These are phyloP conservation scores for Fusarium chuoi DNA, from an alignment of 2,329 filamentous ascomycete species.

Conservation along the genomic window DNA sequence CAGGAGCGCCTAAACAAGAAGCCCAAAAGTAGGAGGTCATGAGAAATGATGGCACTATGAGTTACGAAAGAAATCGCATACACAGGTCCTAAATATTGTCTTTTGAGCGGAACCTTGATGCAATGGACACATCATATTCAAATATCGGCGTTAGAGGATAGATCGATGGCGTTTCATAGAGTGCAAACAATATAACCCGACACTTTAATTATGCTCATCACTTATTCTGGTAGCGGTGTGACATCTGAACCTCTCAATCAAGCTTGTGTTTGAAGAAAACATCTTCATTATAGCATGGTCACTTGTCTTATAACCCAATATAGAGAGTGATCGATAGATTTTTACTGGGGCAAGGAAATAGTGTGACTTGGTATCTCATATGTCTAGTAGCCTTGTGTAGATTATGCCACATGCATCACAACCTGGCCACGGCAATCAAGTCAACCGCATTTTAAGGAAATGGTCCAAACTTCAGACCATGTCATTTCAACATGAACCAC, in stretches of 20 bases:
- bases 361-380: neutral
- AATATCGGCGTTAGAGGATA: slow-evolving; percentile 27
- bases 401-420: neutral
- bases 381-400: neutral
- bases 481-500: slow-evolving; percentile 15
- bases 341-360: neutral
- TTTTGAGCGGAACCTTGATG: slow-evolving; percentile 22
- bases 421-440: neutral
- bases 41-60: slow-evolving; percentile 25
- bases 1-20: slow-evolving; percentile 60
- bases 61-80: slow-evolving; percentile 18
- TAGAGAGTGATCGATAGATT: neutral
- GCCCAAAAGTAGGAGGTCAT: slow-evolving; percentile 47
- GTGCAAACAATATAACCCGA: slow-evolving; percentile 15
- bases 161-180: slow-evolving; percentile 15
- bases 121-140: slow-evolving; percentile 5
- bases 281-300: too few relatives aligned
- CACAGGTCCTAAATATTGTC: neutral
- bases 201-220: neutral
- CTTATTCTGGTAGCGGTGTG: neutral
- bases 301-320: neutral
- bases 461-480: neutral
- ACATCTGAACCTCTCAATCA: neutral
- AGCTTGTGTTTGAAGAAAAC: neutral
- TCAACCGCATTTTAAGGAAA: neutral